Evolutionary conservation across 2,329 filamentous ascomycete genomes (phyloP).

Genomic region (Fusarium albidum): DNA sequence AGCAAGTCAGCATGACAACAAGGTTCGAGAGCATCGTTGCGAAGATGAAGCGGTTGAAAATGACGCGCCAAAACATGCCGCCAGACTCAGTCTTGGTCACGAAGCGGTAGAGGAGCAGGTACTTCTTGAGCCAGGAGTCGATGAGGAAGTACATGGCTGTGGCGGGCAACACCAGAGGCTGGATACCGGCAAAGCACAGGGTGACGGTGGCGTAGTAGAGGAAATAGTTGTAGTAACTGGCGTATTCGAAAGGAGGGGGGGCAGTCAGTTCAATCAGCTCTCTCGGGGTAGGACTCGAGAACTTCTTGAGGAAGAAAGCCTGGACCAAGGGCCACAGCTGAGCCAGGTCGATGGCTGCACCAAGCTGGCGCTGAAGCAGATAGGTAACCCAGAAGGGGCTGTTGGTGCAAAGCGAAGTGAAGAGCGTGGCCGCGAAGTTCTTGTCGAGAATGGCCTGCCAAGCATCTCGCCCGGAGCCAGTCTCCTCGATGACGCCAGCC

Average conservation of each 20-base stretch:
- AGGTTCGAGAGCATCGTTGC: slow-evolving; percentile 80
- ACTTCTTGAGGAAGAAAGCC: slow-evolving; percentile 85
- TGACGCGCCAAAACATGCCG: slow-evolving; percentile 87
- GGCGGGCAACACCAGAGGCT: slow-evolving; percentile 86
- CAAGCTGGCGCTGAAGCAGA: slow-evolving; percentile 90
- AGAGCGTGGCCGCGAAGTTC: slow-evolving; percentile 69
- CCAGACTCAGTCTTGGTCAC: slow-evolving; percentile 97
- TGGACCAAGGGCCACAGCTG: slow-evolving; percentile 86
- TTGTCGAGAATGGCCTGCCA: slow-evolving; percentile 74
- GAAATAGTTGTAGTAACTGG: slow-evolving; percentile 98
- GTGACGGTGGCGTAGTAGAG: slow-evolving; percentile 92
- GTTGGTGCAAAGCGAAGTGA: slow-evolving; percentile 80
- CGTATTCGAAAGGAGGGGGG: slow-evolving; percentile 92
- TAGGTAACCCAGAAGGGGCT: slow-evolving; percentile 96
- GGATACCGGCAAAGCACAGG: slow-evolving; percentile 82
- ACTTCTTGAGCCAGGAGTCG: slow-evolving; percentile 93
- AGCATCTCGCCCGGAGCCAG: slow-evolving; percentile 64
- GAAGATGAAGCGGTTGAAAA: slow-evolving; percentile 94
- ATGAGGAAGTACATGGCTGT: slow-evolving; percentile 89
- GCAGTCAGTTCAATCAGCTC: slow-evolving; percentile 93
- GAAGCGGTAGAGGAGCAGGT: slow-evolving; percentile 92
- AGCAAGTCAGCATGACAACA: slow-evolving; percentile 79
- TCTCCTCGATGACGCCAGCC: slow-evolving; percentile 67
- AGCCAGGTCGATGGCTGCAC: slow-evolving; percentile 91
- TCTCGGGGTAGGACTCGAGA: slow-evolving; percentile 86